These are phyloP conservation scores for Geranomyces variabilis DNA, from an alignment of 192 early-diverging fungal genomes.

Conservation along the genomic window DNA sequence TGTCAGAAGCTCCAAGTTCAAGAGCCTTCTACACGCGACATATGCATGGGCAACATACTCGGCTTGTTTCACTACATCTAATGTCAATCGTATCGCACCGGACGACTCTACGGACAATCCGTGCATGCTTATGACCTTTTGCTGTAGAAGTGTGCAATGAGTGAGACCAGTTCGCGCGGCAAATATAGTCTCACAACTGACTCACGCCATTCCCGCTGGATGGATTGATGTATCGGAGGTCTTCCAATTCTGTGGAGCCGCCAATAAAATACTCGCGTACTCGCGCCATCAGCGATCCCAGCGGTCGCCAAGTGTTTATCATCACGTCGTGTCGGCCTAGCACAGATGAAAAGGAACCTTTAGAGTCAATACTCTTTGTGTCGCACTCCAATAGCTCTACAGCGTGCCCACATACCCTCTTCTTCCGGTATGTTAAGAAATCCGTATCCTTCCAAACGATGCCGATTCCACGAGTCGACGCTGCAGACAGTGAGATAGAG, in stretches of 20 bases:
- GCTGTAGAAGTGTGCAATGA: no score
- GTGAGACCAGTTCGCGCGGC: no score
- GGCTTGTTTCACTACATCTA: conserved; percentile 44
- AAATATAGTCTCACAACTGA: no score
- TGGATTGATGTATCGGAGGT: conserved; percentile 33
- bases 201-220: conserved; percentile 20
- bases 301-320: conserved; percentile 45
- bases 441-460: conserved; percentile 44
- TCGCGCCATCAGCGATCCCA: conserved; percentile 18
- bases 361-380: no score
- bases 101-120: conserved; percentile 46
- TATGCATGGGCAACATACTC: conserved; percentile 22
- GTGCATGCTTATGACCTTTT: conserved; percentile 39
- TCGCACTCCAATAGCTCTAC: no score
- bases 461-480: conserved; percentile 47
- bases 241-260: conserved; percentile 40
- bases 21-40: background rate
- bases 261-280: conserved; percentile 44
- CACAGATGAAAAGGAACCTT: background rate
- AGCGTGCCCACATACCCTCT: conserved; percentile 32
- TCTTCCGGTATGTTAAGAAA: conserved; percentile 36
- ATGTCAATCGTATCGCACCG: conserved; percentile 33
- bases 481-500: conserved; percentile 43
- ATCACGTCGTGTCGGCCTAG: conserved; percentile 33
- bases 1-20: background rate